Conservation (phyloP, 2,329 filamentous ascomycete species). For the Penicillium hordei region DNA sequence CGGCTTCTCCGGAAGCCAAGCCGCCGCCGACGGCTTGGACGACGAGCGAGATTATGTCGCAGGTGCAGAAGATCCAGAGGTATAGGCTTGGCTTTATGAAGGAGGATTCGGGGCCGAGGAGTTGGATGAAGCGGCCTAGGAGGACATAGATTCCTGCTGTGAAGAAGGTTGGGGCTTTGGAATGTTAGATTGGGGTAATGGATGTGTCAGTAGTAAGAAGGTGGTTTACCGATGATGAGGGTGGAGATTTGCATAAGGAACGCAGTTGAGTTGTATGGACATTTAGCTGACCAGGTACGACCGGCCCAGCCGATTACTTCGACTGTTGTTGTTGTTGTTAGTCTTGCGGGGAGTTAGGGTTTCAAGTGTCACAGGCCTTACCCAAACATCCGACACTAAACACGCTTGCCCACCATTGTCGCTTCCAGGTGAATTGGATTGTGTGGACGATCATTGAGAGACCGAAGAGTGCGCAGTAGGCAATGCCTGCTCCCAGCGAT, state of each 20-base stretch:
- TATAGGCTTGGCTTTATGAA: constrained; percentile 47
- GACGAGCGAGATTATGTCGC: constrained; percentile 55
- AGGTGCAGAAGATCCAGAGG: constrained; percentile 53
- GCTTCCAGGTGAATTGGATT: constrained; percentile 37
- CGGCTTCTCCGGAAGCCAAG: constrained; percentile 48
- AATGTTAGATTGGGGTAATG: not conserved
- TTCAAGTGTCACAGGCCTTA: constrained; percentile 18
- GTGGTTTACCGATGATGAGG: constrained; percentile 31
- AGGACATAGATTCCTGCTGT: constrained; percentile 54
- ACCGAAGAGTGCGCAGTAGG: constrained; percentile 36
- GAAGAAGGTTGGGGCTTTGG: constrained; percentile 50
- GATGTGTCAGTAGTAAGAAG: not conserved
- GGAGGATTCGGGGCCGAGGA: constrained; percentile 47
- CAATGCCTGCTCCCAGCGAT: constrained; percentile 36
- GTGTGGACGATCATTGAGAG: constrained; percentile 39
- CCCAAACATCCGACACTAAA: constrained; percentile 40
- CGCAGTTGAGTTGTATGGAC: constrained; percentile 50
- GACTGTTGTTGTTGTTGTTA: constrained; percentile 20
- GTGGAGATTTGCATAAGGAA: constrained; percentile 54
- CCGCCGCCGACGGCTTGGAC: constrained; percentile 59
- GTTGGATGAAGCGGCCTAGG: constrained; percentile 49
- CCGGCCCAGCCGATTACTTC: constrained; percentile 53
- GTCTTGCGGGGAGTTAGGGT: not conserved
- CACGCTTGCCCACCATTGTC: constrained; percentile 41
- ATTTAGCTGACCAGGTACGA: constrained; percentile 50